phyloP scores from a whole-genome alignment of 306 rosid species.

The Hippophae gyantsensis region DNA sequence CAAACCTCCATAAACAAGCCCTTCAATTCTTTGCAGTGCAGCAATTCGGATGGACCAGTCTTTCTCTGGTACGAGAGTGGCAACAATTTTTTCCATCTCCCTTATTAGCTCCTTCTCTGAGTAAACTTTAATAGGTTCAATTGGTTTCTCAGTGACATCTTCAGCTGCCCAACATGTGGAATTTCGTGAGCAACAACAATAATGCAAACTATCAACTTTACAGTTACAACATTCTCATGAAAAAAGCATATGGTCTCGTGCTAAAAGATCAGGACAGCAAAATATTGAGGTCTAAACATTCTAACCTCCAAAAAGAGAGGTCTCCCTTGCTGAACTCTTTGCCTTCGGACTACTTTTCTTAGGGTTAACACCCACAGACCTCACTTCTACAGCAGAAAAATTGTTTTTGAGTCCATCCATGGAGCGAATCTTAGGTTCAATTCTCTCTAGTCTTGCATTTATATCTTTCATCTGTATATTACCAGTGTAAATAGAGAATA shows the following conservation, averaged over 20 bases:
- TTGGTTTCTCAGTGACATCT: constrained; percentile 49
- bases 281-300: constrained; percentile 16
- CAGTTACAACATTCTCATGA: not conserved
- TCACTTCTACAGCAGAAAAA: constrained; percentile 59
- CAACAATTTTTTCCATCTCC: constrained; percentile 81
- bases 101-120: constrained; percentile 92
- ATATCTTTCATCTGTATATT: constrained; percentile 75
- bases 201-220: constrained; percentile 11
- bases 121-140: constrained; percentile 77
- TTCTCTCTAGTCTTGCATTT: constrained; percentile 88
- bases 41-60: constrained; percentile 94
- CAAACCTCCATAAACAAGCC: constrained; percentile 90
- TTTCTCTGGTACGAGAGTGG: constrained; percentile 93
- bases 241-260: too few relatives aligned
- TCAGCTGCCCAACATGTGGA: constrained; percentile 47
- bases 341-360: constrained; percentile 94
- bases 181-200: constrained; percentile 13
- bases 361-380: constrained; percentile 42
- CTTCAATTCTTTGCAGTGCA: constrained; percentile 93
- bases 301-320: constrained; percentile 83
- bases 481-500: constrained; percentile 1
- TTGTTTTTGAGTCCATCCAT: constrained; percentile 57
- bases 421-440: constrained; percentile 69
- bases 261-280: too few relatives aligned
- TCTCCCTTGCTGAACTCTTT: constrained; percentile 75